A percentile compares a stretch with the other conserved stretches of the same genome.
Conservation (phyloP, 83 land plant genomes). For the Thuja plicata region DNA sequence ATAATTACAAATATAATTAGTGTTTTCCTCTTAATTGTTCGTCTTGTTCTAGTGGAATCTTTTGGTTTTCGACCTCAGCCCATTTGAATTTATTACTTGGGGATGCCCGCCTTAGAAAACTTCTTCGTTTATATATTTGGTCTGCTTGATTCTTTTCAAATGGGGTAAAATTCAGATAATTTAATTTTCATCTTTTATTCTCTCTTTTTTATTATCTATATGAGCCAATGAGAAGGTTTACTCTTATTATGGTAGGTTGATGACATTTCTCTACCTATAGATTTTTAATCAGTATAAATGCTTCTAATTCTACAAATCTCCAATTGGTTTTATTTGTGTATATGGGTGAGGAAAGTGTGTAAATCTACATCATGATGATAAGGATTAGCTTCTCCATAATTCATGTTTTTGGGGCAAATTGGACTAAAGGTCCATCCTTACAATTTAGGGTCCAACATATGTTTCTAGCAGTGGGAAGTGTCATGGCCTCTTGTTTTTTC, state of each 20-base stretch:
- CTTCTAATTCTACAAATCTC: not conserved
- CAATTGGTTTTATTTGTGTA: not conserved
- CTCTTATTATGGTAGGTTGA: not conserved
- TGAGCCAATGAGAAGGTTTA: not conserved
- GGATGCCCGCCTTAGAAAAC: not conserved
- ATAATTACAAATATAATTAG: constrained; percentile 17
- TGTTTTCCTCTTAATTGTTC: not conserved
- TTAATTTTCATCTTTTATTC: not conserved
- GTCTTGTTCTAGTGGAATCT: not conserved
- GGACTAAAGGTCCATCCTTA: not conserved
- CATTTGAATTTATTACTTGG: not conserved
- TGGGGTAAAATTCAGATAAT: not conserved
- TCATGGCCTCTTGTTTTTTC: not conserved
- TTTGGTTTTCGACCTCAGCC: not conserved
- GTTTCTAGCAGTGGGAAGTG: not conserved
- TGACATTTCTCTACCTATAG: not conserved
- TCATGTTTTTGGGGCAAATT: not conserved
- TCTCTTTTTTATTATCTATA: not conserved
- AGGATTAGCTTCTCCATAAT: too few relatives aligned
- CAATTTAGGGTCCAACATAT: not conserved
- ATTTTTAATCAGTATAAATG: not conserved
- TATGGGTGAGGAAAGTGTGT: not conserved
- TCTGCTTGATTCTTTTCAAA: not conserved
- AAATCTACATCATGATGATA: not conserved
- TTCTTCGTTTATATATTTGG: not conserved